Base-by-base conservation (phyloP, 257 asterid genomes). In the Anisodus acutangulus region DNA sequence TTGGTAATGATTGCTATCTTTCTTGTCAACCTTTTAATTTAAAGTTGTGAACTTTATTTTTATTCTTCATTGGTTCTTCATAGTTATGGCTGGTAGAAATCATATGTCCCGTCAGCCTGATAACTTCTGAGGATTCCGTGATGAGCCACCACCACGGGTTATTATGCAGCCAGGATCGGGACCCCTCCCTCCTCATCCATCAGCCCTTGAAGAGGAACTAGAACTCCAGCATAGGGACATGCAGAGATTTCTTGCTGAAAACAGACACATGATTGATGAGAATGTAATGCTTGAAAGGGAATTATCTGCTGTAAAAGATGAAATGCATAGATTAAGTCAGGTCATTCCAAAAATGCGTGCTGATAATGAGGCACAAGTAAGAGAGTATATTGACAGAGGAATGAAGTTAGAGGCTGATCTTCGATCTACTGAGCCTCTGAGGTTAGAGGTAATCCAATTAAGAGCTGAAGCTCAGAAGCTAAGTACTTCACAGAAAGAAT, bases 231-330 rank as follows among this genome's bases (percentile, higher is more conserved):
- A 88, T 13, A 90, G 98, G 88, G 99, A 95, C 81, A 90, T 94
- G 26, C 94, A 93, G 79, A 88, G 93, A 85, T 93, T 94, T 68
- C 85, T 88, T 72, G 81, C 91, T 37, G 98, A 93, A 26, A 96
- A 94, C 83, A 84, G 98, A 49, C 94, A 85, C 9, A 91, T 94
- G 85, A 81, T 96, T 67, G 98, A 93, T 68, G 98, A 92, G 80
- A 97, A 97, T 79, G 92, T 93, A 83, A 91, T 89, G 92, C 96
- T 97, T 71, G 95, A 97, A 78, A 89, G 98, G 86, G 98, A 97
- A 85, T 82, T 95, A 79, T 62, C 89, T 47, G 94, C 96, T 35
- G 90, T 93, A 49, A 97, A 95, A 88, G 99, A 93, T 51, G 98
- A 97, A 89, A 91, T 95, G 37, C 94, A 83, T 86, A 88, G 97